phyloP scores from a whole-genome alignment of 73 alveolate genomes.

The Diophrys appendiculata region DNA sequence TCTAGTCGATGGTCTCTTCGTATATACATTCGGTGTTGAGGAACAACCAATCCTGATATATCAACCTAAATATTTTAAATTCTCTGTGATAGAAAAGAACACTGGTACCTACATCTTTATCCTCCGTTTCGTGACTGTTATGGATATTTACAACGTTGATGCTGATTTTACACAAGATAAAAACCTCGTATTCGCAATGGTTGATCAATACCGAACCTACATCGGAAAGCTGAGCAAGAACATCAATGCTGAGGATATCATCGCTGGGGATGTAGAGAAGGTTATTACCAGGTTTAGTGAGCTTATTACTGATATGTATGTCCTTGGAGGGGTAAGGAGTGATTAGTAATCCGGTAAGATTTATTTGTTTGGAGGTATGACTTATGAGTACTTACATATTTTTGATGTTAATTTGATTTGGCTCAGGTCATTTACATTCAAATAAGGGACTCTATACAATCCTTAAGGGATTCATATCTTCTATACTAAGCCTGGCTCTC shows the following conservation, averaged over 20 bases:
- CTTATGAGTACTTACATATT: background rate
- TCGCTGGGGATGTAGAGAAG: background rate
- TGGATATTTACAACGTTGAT: background rate
- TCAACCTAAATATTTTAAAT: background rate
- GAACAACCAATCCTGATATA: background rate
- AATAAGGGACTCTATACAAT: background rate
- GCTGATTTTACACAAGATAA: background rate
- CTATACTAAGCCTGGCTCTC: background rate
- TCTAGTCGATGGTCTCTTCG: background rate
- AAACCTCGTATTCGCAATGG: background rate
- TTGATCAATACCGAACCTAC: background rate
- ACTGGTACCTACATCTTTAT: background rate
- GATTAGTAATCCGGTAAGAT: background rate
- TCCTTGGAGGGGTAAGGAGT: background rate
- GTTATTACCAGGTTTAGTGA: background rate
- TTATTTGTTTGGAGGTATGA: background rate
- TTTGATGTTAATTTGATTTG: background rate
- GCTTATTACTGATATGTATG: background rate
- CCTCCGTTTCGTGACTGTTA: background rate
- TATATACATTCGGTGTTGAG: background rate
- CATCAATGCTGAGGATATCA: background rate
- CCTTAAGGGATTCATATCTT: background rate
- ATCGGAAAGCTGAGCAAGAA: background rate
- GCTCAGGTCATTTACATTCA: background rate
- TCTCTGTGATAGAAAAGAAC: background rate